These are phyloP conservation scores for Penicillium atrosanguineum DNA, from an alignment of 495 filamentous ascomycete genomes.

Conservation along the genomic window DNA sequence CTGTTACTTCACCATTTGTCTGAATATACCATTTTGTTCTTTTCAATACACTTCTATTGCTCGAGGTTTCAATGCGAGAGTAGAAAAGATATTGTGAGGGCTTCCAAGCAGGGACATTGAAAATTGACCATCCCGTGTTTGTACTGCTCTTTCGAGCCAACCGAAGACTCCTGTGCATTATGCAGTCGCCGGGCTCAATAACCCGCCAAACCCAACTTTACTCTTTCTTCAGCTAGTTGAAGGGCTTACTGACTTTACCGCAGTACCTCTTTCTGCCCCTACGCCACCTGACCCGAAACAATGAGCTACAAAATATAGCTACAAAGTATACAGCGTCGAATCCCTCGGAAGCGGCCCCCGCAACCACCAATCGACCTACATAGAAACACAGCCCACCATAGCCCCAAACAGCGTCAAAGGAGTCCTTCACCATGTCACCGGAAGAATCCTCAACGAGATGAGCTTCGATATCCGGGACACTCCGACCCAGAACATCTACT, in stretches of 20 bases:
- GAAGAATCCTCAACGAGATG: conserved; percentile 12
- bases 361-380: conserved; percentile 14
- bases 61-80: background rate
- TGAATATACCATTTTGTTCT: conserved; percentile 15
- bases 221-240: background rate
- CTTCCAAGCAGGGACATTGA: background rate
- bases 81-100: background rate
- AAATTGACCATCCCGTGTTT: background rate
- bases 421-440: conserved; percentile 10
- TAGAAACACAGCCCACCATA: conserved; percentile 7
- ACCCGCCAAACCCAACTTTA: background rate
- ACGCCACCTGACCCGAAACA: background rate
- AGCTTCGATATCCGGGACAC: conserved; percentile 4
- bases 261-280: background rate
- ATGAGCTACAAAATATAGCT: background rate
- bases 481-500: conserved; percentile 1
- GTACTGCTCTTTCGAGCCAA: background rate
- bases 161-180: background rate
- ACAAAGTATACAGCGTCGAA: conserved; percentile 8
- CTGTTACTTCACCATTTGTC: background rate
- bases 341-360: conserved; percentile 1
- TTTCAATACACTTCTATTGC: background rate
- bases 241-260: background rate
- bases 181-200: background rate
- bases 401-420: background rate